These are phyloP conservation scores for Boletus sp. DNA, from an alignment of 768 basidiomycete species.

Conservation along the genomic window DNA sequence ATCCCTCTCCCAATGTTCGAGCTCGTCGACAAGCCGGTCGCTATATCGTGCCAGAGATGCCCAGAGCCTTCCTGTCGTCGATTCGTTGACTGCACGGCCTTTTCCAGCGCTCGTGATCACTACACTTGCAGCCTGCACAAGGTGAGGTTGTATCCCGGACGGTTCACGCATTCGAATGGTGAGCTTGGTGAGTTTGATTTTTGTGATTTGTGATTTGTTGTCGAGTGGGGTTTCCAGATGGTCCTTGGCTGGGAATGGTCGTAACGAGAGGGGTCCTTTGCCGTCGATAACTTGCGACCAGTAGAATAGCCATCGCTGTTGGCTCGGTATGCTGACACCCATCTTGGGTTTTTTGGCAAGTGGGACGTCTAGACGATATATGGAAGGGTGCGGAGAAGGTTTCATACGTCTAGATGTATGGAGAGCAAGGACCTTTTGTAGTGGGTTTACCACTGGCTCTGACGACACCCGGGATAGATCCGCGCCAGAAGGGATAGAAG, in stretches of 20 bases:
- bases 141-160: slow-evolving; percentile 46
- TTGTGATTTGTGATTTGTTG: slow-evolving; percentile 28
- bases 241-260: slow-evolving; percentile 27
- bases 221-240: neutral
- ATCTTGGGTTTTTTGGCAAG: slow-evolving; percentile 37
- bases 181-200: slow-evolving; percentile 57
- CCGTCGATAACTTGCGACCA: slow-evolving; percentile 66
- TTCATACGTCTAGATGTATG: slow-evolving; percentile 76
- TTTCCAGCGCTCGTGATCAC: slow-evolving; percentile 47
- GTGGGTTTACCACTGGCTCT: slow-evolving; percentile 30
- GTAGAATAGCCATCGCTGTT: slow-evolving; percentile 76
- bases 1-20: slow-evolving; percentile 61
- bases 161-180: slow-evolving; percentile 59
- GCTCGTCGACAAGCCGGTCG: slow-evolving; percentile 59
- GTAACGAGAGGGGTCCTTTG: slow-evolving; percentile 52
- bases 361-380: slow-evolving; percentile 14
- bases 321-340: slow-evolving; percentile 81
- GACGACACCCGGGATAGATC: slow-evolving; percentile 15
- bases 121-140: slow-evolving; percentile 57
- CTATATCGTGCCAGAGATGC: slow-evolving; percentile 80
- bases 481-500: neutral
- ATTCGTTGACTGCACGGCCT: slow-evolving; percentile 30
- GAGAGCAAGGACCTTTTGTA: slow-evolving; percentile 60
- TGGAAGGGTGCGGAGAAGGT: slow-evolving; percentile 2
- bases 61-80: slow-evolving; percentile 52